phyloP scores from a whole-genome alignment of 768 basidiomycete species.

The Podaxis carcinomalis region DNA sequence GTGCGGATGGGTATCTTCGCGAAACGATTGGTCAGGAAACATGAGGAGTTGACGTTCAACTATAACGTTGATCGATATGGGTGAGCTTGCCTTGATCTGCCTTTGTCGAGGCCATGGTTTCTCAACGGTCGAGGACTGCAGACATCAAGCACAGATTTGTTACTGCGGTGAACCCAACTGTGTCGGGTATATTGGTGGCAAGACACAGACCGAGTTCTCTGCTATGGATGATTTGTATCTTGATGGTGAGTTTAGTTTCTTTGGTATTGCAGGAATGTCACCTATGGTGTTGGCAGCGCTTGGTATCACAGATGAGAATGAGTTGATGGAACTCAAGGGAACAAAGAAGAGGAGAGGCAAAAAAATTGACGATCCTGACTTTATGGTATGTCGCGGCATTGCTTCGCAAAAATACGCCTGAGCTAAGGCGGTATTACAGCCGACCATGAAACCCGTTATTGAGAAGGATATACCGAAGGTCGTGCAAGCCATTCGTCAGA shows the following conservation, averaged over 20 bases:
- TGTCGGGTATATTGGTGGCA: constrained; percentile 94
- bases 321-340: constrained; percentile 79
- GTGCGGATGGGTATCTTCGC: constrained; percentile 99
- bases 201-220: constrained; percentile 94
- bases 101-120: background rate
- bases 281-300: constrained; percentile 52
- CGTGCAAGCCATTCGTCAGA: constrained; percentile 87
- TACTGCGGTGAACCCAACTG: constrained; percentile 96
- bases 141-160: constrained; percentile 92
- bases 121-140: constrained; percentile 25
- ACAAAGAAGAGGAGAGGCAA: constrained; percentile 91
- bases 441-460: constrained; percentile 68
- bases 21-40: constrained; percentile 66
- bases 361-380: constrained; percentile 90
- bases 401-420: background rate
- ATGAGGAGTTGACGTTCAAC: constrained; percentile 96
- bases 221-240: constrained; percentile 94
- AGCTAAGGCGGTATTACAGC: constrained; percentile 38
- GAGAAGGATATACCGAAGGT: constrained; percentile 87
- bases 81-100: constrained; percentile 37
- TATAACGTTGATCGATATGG: constrained; percentile 99
- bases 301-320: constrained; percentile 90
- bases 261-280: background rate
- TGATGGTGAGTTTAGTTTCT: constrained; percentile 55
- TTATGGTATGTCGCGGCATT: constrained; percentile 51